Evolutionary conservation across 176 grass and related monocot species (phyloP).

Genomic region (Aegilops bicornis): DNA sequence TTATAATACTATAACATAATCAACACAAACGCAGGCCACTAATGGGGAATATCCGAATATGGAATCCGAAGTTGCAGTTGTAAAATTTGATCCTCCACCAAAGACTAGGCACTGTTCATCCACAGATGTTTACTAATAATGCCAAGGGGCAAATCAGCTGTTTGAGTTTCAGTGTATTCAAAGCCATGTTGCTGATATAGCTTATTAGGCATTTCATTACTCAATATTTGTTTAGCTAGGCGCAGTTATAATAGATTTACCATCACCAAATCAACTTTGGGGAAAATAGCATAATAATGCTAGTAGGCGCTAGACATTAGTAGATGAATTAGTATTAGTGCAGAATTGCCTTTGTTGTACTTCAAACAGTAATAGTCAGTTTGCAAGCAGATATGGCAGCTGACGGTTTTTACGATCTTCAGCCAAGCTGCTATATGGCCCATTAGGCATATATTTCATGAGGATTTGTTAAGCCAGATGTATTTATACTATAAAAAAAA

Average conservation of each 20-base stretch:
- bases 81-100: too few relatives aligned
- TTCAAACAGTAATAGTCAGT: background rate
- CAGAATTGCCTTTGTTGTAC: background rate
- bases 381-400: background rate
- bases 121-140: too few relatives aligned
- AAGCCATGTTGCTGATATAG: slow-evolving; percentile 61
- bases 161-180: slow-evolving; percentile 80
- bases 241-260: background rate
- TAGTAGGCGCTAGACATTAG: too few relatives aligned
- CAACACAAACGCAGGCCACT: too few relatives aligned
- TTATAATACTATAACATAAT: too few relatives aligned
- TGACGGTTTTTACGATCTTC: background rate
- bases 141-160: slow-evolving; percentile 53
- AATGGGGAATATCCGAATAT: too few relatives aligned
- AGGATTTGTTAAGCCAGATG: background rate
- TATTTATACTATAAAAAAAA: background rate
- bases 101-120: too few relatives aligned
- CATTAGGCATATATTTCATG: background rate
- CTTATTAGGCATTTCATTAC: background rate
- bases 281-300: too few relatives aligned
- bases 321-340: background rate
- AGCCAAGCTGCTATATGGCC: background rate
- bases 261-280: background rate
- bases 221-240: background rate
- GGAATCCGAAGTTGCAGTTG: too few relatives aligned